Evolutionary conservation across 129 eudicot genomes (phyloP), one percentile per base, ranked within the genome.

Genomic region (Mikania micrantha): DNA sequence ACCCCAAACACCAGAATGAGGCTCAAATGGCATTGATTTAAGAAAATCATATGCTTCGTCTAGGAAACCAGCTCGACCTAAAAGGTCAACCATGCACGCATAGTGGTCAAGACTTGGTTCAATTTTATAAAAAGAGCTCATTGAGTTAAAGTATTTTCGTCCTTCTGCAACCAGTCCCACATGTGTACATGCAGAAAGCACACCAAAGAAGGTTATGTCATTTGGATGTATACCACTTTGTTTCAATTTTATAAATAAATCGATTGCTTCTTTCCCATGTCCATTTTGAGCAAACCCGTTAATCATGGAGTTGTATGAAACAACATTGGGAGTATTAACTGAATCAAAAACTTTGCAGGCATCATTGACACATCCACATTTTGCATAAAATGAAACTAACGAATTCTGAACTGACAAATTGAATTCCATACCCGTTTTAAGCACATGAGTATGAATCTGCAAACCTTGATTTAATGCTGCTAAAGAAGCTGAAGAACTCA

Each of bases 71-170:
- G 92, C 87, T 81, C 88, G 78, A 8, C 97, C 93, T 20, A 91
- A 81, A 41, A 91, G 90, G 77, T 90, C 92, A 81, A 83, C 89
- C 97, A 87, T 87, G 75, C 95, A 85, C 0, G 97, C 92, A 60
- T 85, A 91, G 67, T 87, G 97, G 76, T 87, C 93, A 16, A 77
- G 80, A 42, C 77, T 71, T 1, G 88, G 93, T 65, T 83, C 93
- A 13, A 87, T 78, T 13, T 79, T 60, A 31, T 73, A 85, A 1
- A 59, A 35, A 3, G 78, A 62, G 70, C 22, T 83, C 97, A 91
- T 85, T 28, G 78, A 81, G 22, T 41, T 70, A 61, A 91, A 91
- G 64, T 80, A 81, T 20, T 44, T 20, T 58, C 81, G 49, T 28
- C 95, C 97, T 74, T 87, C 86, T 47, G 79, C 86, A 16, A 91